Percentiles rank a stretch among this genome's conserved stretches.
phyloP scores from a whole-genome alignment of 441 rosid genomes.

The Erodium chrysanthum region DNA sequence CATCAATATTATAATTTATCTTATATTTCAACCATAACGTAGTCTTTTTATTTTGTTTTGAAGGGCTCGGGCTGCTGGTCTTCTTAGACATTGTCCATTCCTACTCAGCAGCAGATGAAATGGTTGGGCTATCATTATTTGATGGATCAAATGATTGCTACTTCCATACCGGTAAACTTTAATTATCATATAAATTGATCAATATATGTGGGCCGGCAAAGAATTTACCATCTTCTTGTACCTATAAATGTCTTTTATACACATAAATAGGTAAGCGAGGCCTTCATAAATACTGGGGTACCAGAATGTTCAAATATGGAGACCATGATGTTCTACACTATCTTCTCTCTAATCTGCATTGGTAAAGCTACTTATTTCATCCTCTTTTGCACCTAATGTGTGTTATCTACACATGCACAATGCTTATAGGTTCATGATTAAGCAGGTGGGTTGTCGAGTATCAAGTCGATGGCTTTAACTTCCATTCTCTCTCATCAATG shows the following conservation, averaged over 20 bases:
- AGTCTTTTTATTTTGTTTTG: conserved; percentile 8
- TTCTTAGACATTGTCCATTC: conserved; percentile 89
- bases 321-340: conserved; percentile 83
- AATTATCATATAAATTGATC: not conserved
- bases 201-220: not conserved
- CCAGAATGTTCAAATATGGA: conserved; percentile 91
- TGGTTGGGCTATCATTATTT: conserved; percentile 83
- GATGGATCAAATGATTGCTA: conserved; percentile 98
- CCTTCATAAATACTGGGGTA: conserved; percentile 92
- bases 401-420: not conserved
- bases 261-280: conserved; percentile 71
- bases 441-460: conserved; percentile 91
- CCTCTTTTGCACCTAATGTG: not conserved
- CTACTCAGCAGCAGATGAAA: conserved; percentile 92
- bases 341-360: conserved; percentile 85
- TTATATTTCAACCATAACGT: not conserved
- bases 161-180: conserved; percentile 65
- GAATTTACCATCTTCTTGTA: not conserved
- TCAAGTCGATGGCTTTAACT: conserved; percentile 85
- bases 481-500: conserved; percentile 94
- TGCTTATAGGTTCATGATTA: conserved; percentile 29
- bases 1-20: not conserved
- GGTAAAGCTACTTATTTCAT: conserved; percentile 37
- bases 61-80: conserved; percentile 83
- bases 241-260: not conserved